These are phyloP conservation scores for Colletotrichum melonis DNA, from an alignment of 2,329 filamentous ascomycete genomes.

Conservation along the genomic window DNA sequence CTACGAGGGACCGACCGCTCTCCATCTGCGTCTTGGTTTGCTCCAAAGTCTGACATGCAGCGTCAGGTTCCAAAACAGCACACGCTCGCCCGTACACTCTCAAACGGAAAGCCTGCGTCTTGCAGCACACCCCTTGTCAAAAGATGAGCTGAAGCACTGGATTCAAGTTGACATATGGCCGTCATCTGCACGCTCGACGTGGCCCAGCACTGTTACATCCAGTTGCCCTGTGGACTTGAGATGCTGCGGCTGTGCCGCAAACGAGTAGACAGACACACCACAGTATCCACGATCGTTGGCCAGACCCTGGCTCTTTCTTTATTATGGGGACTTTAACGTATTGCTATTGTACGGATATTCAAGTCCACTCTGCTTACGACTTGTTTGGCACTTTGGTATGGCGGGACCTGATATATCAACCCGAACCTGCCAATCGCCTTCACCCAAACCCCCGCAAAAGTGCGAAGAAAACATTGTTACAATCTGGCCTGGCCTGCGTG, in stretches of 20 bases:
- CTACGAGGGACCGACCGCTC: constrained; percentile 28
- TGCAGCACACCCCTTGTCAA: not conserved
- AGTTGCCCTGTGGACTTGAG: constrained; percentile 10
- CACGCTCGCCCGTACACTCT: constrained; percentile 18
- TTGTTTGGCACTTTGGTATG: not conserved
- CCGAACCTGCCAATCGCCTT: constrained; percentile 26
- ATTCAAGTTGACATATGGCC: constrained; percentile 10
- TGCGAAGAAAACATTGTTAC: not conserved
- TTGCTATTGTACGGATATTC: not conserved
- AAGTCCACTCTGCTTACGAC: not conserved
- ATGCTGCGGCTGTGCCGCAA: constrained; percentile 17
- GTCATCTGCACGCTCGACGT: constrained; percentile 29
- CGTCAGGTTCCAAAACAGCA: constrained; percentile 30
- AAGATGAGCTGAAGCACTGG: constrained; percentile 14
- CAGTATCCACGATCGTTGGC: not conserved
- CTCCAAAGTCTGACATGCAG: constrained; percentile 34
- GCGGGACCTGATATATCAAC: constrained; percentile 9
- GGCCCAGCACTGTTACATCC: constrained; percentile 20
- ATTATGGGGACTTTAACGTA: not conserved
- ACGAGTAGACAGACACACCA: constrained; percentile 9
- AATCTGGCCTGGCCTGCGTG: not conserved
- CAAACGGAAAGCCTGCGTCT: constrained; percentile 22
- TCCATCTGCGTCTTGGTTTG: constrained; percentile 10
- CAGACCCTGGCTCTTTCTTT: not conserved
- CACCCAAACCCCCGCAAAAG: not conserved